phyloP scores from a whole-genome alignment of 2,329 filamentous ascomycete genomes.

The Diaporthe eres region DNA sequence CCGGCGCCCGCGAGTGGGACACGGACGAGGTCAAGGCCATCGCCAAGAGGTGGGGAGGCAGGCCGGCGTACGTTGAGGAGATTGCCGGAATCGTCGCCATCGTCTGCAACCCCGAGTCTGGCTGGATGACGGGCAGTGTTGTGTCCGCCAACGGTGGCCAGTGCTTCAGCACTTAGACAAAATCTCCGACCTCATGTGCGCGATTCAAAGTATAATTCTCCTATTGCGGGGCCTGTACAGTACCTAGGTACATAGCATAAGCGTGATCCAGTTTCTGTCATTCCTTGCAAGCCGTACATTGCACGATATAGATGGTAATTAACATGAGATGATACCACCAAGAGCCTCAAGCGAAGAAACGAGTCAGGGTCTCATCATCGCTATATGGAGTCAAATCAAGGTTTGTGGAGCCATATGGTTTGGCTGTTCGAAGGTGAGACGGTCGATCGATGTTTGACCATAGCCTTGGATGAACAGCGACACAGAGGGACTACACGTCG shows the following conservation, averaged over 20 bases:
- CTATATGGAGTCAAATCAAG: not conserved
- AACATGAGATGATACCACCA: not conserved
- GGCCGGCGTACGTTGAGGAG: constrained; percentile 69
- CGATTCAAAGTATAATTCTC: not conserved
- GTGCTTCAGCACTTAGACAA: constrained; percentile 34
- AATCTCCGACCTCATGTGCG: no score
- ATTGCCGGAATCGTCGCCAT: constrained; percentile 44
- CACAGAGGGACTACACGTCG: no score
- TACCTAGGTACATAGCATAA: not conserved
- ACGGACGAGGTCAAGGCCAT: constrained; percentile 49
- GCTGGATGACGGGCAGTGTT: constrained; percentile 45
- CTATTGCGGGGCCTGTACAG: no score
- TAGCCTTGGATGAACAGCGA: no score
- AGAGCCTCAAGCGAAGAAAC: not conserved
- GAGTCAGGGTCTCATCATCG: not conserved
- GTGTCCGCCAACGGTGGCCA: constrained; percentile 44
- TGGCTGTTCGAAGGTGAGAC: no score
- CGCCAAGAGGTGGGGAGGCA: constrained; percentile 65
- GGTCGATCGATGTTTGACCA: no score
- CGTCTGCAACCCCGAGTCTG: constrained; percentile 44
- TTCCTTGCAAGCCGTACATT: not conserved
- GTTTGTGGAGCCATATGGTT: not conserved
- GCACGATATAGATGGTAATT: not conserved
- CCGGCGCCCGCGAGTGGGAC: constrained; percentile 49
- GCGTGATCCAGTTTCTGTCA: not conserved